Base-by-base conservation (phyloP, 2,329 filamentous ascomycete genomes). In the Fusarium abutilonis region DNA sequence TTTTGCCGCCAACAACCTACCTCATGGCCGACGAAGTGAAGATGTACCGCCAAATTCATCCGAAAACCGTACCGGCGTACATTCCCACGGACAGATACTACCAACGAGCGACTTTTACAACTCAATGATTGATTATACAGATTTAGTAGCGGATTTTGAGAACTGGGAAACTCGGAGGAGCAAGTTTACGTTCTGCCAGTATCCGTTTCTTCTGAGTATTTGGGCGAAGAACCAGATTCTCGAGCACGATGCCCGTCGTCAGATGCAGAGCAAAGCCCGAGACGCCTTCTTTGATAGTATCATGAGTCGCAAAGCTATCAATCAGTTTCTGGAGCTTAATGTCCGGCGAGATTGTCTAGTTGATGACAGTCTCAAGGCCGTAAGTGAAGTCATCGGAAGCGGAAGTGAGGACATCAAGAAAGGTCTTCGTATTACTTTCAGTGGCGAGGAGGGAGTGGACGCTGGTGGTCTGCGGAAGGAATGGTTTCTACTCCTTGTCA, bases 241-340 rank as follows among this genome's bases (percentile, higher is more conserved):
- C 68, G 92, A 97, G 71, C 86, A 96, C 70, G 93, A 97, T 75
- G 91, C 92, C 8, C 86, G 89, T 61, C 86, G 93, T 8, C 92
- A 97, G 75, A 97, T 97, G 93, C 89, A 92, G 70, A 87, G 86
- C 63, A 94, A 92, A 74, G 93, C 93, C 9, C 84, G 93, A 45
- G 91, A 97, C 72, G 92, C 93, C 3, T 96, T 96, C 74, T 96
- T 97, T 71, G 89, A 93, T 73, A 94, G 90, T 72, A 93, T 97
- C 66, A 83, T 96, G 76, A 90, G 85, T 31, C 86, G 87, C 45
- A 88, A 87, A 69, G 86, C 83, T 28, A 85, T 92, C 50, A 91
- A 90, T 56, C 90, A 93, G 70, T 90, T 92, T 72, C 83, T 97
- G 38, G 82, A 91, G 17, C 79, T 97, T 32, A 88, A 86, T 60